phyloP scores from a whole-genome alignment of 768 basidiomycete species.

The Auricularia sp. region DNA sequence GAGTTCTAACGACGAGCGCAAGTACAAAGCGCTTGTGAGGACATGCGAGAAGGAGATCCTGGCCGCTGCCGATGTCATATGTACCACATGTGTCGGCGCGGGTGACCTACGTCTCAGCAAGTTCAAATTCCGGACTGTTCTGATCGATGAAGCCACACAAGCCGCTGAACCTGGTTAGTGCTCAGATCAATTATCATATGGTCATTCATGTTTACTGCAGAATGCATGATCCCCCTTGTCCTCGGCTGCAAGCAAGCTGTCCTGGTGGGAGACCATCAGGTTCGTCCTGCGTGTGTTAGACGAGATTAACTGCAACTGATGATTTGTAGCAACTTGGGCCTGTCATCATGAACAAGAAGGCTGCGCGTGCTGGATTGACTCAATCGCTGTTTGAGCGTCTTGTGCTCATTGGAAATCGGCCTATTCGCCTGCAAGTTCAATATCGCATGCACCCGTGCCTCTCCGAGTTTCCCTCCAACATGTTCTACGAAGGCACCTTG shows the following conservation, averaged over 20 bases:
- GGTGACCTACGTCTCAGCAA: constrained; percentile 95
- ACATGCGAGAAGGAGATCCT: constrained; percentile 98
- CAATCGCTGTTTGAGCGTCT: constrained; percentile 98
- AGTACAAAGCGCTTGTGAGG: constrained; percentile 91
- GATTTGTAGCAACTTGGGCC: constrained; percentile 71
- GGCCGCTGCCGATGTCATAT: constrained; percentile 91
- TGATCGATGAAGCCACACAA: constrained; percentile 98
- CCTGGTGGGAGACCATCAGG: constrained; percentile 86
- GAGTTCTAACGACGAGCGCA: constrained; percentile 92
- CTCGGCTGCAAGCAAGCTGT: constrained; percentile 98
- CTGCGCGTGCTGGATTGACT: constrained; percentile 94
- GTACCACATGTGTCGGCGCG: constrained; percentile 95
- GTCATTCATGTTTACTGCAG: constrained; percentile 29
- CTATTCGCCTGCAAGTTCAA: constrained; percentile 97
- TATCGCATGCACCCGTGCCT: constrained; percentile 99
- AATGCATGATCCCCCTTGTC: constrained; percentile 98
- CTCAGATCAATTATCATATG: constrained; percentile 3
- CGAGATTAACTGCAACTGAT: constrained; percentile 19
- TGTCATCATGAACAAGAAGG: constrained; percentile 99
- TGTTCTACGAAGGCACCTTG: constrained; percentile 99
- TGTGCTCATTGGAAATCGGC: constrained; percentile 88
- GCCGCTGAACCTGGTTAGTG: constrained; percentile 85
- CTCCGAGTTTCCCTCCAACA: constrained; percentile 98
- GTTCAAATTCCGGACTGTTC: constrained; percentile 94
- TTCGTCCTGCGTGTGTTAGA: constrained; percentile 1